Evolutionary conservation across 305 asterid genomes (phyloP).

Genomic region (Withania somnifera): DNA sequence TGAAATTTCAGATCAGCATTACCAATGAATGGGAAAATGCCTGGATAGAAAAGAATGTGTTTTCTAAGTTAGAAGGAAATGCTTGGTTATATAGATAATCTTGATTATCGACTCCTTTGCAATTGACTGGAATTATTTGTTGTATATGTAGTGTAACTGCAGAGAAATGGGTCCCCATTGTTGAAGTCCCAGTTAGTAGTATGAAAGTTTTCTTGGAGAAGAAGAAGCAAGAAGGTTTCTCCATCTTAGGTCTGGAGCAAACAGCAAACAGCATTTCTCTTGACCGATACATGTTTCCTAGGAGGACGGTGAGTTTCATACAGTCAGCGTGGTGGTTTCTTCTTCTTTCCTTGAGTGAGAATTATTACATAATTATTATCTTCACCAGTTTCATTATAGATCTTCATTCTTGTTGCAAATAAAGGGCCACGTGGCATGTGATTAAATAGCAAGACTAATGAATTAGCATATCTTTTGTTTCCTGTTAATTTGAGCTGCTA

Average conservation of each 20-base stretch:
- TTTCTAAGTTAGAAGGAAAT: neutral
- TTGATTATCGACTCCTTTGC: neutral
- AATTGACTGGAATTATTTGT: neutral
- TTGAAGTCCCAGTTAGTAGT: constrained; percentile 72
- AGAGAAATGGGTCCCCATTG: constrained; percentile 85
- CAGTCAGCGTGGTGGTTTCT: neutral
- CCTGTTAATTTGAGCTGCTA: neutral
- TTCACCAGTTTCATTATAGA: neutral
- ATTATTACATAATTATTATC: neutral
- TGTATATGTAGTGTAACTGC: constrained; percentile 67
- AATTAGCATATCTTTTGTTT: neutral
- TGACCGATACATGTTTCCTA: constrained; percentile 59
- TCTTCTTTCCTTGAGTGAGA: neutral
- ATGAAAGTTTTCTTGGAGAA: constrained; percentile 63
- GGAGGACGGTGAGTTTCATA: constrained; percentile 41
- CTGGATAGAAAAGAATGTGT: neutral
- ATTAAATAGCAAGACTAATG: neutral
- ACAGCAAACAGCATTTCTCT: constrained; percentile 88
- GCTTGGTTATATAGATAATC: neutral
- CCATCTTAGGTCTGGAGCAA: constrained; percentile 90
- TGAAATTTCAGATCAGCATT: neutral
- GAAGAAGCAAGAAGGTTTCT: constrained; percentile 72
- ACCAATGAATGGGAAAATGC: neutral
- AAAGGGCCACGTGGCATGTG: neutral
- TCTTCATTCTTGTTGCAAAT: neutral